Evolutionary conservation across 2,329 filamentous ascomycete species (phyloP), one percentile per base, ranked within the genome.

Genomic region (Trichoderma guizhouense): DNA sequence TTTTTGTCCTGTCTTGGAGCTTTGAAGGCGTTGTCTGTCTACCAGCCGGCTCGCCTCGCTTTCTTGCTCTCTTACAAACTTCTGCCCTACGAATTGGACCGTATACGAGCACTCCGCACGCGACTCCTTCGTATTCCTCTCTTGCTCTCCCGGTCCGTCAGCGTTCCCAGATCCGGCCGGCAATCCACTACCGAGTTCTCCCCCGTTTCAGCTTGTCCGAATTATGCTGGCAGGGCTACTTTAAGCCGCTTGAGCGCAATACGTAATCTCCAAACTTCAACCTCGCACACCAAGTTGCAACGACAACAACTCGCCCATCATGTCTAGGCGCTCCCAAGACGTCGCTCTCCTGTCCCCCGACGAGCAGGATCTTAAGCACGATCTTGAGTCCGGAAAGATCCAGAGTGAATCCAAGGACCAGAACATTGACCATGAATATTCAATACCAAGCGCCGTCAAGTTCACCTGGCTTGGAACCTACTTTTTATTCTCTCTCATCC

Each of bases 391-490:
- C 34, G 18, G 74, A 77, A 51, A 74, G 75, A 30, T 71, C 32
- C 78, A 75, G 39, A 68, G 72, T 61, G 79, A 81, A 34, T 71
- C 76, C n/a, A 77, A 78, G 69, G 76, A 76, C 67, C 76, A 80
- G 26, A 83, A 83, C 73, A 76, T 83, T 71, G 82, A 83, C 36
- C 82, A 82, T 73, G 84, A 85, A 78, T 85, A 85, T 77, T 81
- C 81, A 7, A 82, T 84, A 53, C 79, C 83, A 61, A 82, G 80
- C 72, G 80, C 81, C 39, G 81, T 83, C 78, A 86, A 86, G 78
- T 85, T 86, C 74, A 80, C 83, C 67, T 86, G 84, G 83, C 78
- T 87, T 34, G 84, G 83, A 32, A 82, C 84, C 71, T 88, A 88
- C 77, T 88, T 88, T 76, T 81, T 85, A 76, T 83, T 84, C 75